Evolutionary conservation across 2,329 filamentous ascomycete species (phyloP), one percentile per base, ranked within the genome.

Genomic region (Berkeleyomyces rouxiae): DNA sequence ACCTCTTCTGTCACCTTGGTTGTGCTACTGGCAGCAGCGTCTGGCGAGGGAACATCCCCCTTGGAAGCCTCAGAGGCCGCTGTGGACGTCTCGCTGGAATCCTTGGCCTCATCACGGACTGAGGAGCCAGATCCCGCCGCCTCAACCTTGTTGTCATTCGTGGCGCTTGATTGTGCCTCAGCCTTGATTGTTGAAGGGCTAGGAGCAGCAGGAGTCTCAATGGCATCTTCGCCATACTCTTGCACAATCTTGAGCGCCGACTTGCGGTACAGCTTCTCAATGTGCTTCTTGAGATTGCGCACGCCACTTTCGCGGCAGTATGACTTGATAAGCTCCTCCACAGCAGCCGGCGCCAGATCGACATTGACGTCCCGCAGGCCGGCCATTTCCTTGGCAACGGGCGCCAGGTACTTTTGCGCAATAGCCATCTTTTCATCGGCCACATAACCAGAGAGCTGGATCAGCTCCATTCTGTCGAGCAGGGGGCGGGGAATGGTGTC

Each of bases 351-450:
- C 66, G 84, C 86, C 51, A 99, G 78, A n/a, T 78, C 78, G n/a
- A 99, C 91, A 70, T 96, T 87, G 23, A 91, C 92, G 23, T 93
- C 82, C 71, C 95, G 90, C 66, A 99, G 76, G 37, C 93, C 93
- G 44, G 90, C 92, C 64, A 95, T 78, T 66, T 96, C 91, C 74
- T 95, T 95, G n/a, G 95, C 93, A 58, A 90, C 87, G 6, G 93
- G 93, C 0, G 89, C 88, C 36, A 99, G 82, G 70, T 99, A 99
- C 67, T 84, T 83, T 71, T 99, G 87, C 3, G 93, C 93, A 69
- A 99, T 99, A 2, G 93, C 92, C 84, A 95, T 96, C 80, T 99
- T 99, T 79, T 99, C 93, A 67, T 99, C 92, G 0, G 92, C 85
- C 59, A 99, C 92, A 70, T 99, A 99, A 9, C 93, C 93, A 43